These are phyloP conservation scores for Cordyceps fumosorosea DNA, from an alignment of 2,329 filamentous ascomycete genomes.

Conservation along the genomic window DNA sequence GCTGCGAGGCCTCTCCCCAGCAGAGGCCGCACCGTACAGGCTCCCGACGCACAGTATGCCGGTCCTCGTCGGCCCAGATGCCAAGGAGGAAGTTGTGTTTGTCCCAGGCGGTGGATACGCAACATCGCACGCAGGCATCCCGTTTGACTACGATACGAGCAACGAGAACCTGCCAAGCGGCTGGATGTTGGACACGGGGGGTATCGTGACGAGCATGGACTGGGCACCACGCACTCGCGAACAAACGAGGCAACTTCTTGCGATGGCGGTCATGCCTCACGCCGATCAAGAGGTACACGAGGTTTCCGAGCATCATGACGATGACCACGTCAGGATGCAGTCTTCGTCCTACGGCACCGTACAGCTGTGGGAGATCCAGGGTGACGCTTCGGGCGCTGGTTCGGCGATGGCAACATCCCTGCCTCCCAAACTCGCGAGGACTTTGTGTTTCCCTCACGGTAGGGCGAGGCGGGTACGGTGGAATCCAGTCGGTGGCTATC, in stretches of 20 bases:
- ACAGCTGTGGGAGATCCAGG: conserved; percentile 45
- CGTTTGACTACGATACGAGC: conserved; percentile 21
- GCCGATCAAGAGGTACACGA: conserved; percentile 40
- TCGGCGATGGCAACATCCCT: conserved; percentile 28
- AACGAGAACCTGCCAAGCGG: conserved; percentile 29
- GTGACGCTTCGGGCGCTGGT: conserved; percentile 20
- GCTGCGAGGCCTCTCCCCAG: conserved; percentile 16
- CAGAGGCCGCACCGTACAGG: conserved; percentile 25
- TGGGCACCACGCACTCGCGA: conserved; percentile 40
- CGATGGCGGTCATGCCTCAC: conserved; percentile 44
- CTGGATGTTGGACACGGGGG: conserved; percentile 50
- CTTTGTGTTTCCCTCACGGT: conserved; percentile 45
- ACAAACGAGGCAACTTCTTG: conserved; percentile 39
- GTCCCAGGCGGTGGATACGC: conserved; percentile 21
- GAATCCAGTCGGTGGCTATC: conserved; percentile 42
- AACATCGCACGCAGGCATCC: conserved; percentile 24
- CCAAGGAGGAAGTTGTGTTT: conserved; percentile 24
- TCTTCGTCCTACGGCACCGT: conserved; percentile 40
- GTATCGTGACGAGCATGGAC: conserved; percentile 44
- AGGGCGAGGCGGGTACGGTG: conserved; percentile 45
- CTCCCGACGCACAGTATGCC: conserved; percentile 21
- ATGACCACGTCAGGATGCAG: conserved; percentile 27
- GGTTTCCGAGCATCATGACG: conserved; percentile 21
- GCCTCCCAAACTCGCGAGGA: conserved; percentile 34
- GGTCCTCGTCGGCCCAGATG: conserved; percentile 27